These are phyloP conservation scores for Pseudomicrostroma phylloplanum DNA, from an alignment of 1,284 basidiomycete species.

Conservation along the genomic window DNA sequence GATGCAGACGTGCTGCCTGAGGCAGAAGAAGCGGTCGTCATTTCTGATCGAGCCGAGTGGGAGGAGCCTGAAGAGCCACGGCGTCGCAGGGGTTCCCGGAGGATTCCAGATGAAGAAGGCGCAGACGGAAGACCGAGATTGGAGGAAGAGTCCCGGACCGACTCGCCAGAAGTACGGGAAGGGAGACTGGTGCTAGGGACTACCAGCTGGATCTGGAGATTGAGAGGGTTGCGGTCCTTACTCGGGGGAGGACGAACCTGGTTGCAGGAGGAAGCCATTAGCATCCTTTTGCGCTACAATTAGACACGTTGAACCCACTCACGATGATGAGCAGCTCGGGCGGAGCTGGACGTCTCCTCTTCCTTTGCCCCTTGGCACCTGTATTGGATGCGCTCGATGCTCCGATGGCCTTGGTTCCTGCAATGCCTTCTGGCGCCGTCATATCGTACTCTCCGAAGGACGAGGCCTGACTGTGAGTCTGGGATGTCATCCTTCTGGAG, in stretches of 20 bases:
- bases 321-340: conserved; percentile 47
- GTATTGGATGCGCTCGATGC: no score
- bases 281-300: not conserved
- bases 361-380: not conserved
- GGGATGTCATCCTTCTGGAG: no score
- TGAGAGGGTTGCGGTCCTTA: conserved; percentile 76
- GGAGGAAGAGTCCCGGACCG: conserved; percentile 8
- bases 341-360: conserved; percentile 15
- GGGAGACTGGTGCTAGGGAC: conserved; percentile 11
- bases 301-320: not conserved
- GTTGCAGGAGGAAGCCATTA: conserved; percentile 59
- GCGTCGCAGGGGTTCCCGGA: conserved; percentile 17
- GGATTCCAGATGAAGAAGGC: not conserved
- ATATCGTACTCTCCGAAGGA: no score
- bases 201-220: conserved; percentile 87
- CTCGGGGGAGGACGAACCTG: conserved; percentile 71
- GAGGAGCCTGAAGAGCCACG: conserved; percentile 28
- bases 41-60: conserved; percentile 12
- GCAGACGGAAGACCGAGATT: not conserved
- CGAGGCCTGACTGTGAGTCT: no score
- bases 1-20: conserved; percentile 3
- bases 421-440: no score
- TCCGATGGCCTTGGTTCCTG: no score
- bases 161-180: conserved; percentile 9
- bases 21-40: conserved; percentile 6